These are phyloP conservation scores for Candida railenensis DNA, from an alignment of 805 yeast genomes.

Conservation along the genomic window DNA sequence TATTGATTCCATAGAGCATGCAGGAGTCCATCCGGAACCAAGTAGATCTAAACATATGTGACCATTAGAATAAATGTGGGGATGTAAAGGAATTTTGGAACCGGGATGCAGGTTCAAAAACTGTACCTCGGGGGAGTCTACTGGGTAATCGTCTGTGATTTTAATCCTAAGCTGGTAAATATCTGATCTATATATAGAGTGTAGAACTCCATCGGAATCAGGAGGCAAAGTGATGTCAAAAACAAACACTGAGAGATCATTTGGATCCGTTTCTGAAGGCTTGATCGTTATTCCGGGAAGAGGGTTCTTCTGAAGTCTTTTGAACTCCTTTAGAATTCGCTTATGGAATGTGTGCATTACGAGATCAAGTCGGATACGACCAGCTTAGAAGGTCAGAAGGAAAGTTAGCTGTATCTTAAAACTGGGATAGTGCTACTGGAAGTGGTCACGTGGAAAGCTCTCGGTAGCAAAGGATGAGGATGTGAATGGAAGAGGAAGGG, in stretches of 20 bases:
- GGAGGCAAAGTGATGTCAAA: constrained; percentile 17
- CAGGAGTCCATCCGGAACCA: constrained; percentile 69
- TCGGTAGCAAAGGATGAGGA: too few relatives aligned
- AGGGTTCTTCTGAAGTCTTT: constrained; percentile 10
- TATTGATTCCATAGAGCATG: constrained; percentile 49
- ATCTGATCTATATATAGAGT: constrained; percentile 11
- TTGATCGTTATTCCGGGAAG: constrained; percentile 26
- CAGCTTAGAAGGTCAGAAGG: neutral
- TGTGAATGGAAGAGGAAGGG: too few relatives aligned
- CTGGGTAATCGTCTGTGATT: constrained; percentile 51
- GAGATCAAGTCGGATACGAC: neutral
- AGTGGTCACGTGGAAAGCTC: too few relatives aligned
- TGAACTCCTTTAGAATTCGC: constrained; percentile 29
- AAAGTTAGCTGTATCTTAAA: neutral
- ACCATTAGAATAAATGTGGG: constrained; percentile 74
- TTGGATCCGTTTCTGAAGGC: constrained; percentile 8
- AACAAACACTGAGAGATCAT: constrained; percentile 17
- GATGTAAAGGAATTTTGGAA: constrained; percentile 58
- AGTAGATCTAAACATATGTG: constrained; percentile 72
- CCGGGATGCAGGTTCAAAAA: constrained; percentile 31
- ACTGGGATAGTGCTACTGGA: too few relatives aligned
- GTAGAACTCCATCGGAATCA: constrained; percentile 7
- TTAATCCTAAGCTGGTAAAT: constrained; percentile 43
- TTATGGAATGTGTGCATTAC: constrained; percentile 25
- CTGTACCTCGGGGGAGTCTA: constrained; percentile 55